A percentile compares a stretch with the other conserved stretches of the same genome.
Evolutionary conservation across 2,329 filamentous ascomycete genomes (phyloP).

Genomic region (Aspergillus sojae): DNA sequence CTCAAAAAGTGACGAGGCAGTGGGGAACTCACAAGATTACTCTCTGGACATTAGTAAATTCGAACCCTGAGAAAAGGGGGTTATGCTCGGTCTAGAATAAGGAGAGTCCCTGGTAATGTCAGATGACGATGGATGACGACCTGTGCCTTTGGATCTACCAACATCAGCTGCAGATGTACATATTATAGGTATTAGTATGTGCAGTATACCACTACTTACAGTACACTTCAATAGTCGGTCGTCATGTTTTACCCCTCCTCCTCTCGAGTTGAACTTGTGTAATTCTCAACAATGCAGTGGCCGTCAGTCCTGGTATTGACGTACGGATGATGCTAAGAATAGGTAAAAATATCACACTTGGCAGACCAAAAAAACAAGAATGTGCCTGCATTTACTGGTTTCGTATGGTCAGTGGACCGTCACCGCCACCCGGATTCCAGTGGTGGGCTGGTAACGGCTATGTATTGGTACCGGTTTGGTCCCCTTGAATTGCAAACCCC

Average conservation of each 20-base stretch:
- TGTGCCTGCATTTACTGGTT: background rate
- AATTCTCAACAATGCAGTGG: background rate
- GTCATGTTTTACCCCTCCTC: background rate
- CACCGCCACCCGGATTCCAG: background rate
- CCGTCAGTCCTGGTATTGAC: background rate
- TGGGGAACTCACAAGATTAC: background rate
- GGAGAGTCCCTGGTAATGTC: background rate
- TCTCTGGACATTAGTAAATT: background rate
- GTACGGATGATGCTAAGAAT: conserved; percentile 5
- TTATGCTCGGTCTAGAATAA: background rate
- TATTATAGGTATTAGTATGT: background rate
- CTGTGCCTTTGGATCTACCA: background rate
- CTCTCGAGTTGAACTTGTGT: background rate
- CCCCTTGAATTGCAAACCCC: background rate
- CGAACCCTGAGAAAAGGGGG: conserved; percentile 7
- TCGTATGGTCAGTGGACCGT: background rate
- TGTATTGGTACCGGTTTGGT: background rate
- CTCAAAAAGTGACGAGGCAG: conserved; percentile 2
- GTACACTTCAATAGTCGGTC: too few relatives aligned
- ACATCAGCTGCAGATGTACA: background rate
- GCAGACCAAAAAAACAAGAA: background rate
- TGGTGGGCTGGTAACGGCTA: background rate
- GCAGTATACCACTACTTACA: too few relatives aligned
- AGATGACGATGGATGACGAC: background rate
- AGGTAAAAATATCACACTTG: background rate